Base-by-base conservation (phyloP, 305 asterid species). In the Plantago lanceolata region DNA sequence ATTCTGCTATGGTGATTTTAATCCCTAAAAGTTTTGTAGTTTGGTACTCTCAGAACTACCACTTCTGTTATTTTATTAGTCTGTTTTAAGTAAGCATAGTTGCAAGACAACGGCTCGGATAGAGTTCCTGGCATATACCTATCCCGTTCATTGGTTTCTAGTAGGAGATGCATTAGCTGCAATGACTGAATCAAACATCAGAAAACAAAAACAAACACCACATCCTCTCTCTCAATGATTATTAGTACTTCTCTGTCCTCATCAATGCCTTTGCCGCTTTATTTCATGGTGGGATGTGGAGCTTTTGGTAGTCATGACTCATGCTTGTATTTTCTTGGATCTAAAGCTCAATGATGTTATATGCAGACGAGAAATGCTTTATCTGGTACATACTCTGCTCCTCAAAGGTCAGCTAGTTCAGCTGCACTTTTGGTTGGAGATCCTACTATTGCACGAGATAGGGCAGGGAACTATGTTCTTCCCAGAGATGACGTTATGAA, bases 401-500 rank as follows among this genome's bases (percentile, higher is more conserved):
- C 99, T 66, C 99, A 94, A 85, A 86, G 97, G 72, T 94, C 99
- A 2, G 96, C 96, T 61, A 94, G 96, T 73, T 94, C 99, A 64
- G 96, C 99, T 59, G 96, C 97, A 20, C 97, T 94, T 66, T 83
- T 94, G 82, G 96, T 90, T 77, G 99, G 97, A 68, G 99, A 94
- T 75, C 99, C 97, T 61, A 82, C 93, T 49, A 81, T 83, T 71
- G 80, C 87, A 37, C 85, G 97, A 68, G 99, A 94, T 75, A 86
- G 94, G 81, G 96, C 87, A 49, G 99, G 99, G 65, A 94, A 90
- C 77, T 94, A 88, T 76, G 99, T 90, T 73, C 99, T 94, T 72
- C 97, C 99, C 35, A 75, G 99, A 74, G 99, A 89, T 18, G 99
- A 94, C 78, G 99, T 94, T 75, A 78, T 88, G 96, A 94, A 94